Percentiles rank a stretch among this genome's conserved stretches.
These are phyloP conservation scores for Coprinopsis sp. DNA, from an alignment of 768 basidiomycete genomes.

Conservation along the genomic window DNA sequence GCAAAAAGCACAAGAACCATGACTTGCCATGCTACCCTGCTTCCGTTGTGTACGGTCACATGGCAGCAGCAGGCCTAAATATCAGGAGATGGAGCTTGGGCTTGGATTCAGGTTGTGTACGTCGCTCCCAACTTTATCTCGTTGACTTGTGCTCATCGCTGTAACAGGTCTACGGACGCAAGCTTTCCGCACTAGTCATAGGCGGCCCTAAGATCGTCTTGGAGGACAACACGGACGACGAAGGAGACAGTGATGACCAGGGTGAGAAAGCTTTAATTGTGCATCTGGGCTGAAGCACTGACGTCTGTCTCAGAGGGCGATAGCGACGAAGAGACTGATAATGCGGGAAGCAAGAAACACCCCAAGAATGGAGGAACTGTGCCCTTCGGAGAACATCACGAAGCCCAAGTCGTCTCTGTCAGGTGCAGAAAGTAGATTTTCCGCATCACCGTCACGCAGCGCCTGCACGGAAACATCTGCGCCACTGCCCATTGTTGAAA, in stretches of 20 bases:
- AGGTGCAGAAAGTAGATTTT: conserved; percentile 30
- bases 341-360: conserved; percentile 10
- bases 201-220: conserved; percentile 14
- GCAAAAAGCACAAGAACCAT: conserved; percentile 18
- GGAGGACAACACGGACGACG: conserved; percentile 15
- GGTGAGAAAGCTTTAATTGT: conserved; percentile 12
- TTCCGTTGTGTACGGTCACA: conserved; percentile 85
- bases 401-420: conserved; percentile 49
- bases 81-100: conserved; percentile 81
- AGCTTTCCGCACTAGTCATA: conserved; percentile 67
- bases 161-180: conserved; percentile 50
- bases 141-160: conserved; percentile 2
- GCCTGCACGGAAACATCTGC: too few relatives aligned
- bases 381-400: conserved; percentile 53
- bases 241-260: conserved; percentile 15
- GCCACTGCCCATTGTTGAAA: too few relatives aligned
- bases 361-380: conserved; percentile 27
- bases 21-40: conserved; percentile 62
- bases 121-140: conserved; percentile 20
- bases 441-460: too few relatives aligned
- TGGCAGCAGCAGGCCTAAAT: conserved; percentile 75
- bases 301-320: conserved; percentile 19
- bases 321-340: conserved; percentile 14
- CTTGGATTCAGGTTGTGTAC: conserved; percentile 82
- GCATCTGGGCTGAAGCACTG: conserved; percentile 6